Percentiles rank a stretch among this genome's conserved stretches.
phyloP scores from a whole-genome alignment of 2,329 filamentous ascomycete species.

The Colletotrichum filicis region DNA sequence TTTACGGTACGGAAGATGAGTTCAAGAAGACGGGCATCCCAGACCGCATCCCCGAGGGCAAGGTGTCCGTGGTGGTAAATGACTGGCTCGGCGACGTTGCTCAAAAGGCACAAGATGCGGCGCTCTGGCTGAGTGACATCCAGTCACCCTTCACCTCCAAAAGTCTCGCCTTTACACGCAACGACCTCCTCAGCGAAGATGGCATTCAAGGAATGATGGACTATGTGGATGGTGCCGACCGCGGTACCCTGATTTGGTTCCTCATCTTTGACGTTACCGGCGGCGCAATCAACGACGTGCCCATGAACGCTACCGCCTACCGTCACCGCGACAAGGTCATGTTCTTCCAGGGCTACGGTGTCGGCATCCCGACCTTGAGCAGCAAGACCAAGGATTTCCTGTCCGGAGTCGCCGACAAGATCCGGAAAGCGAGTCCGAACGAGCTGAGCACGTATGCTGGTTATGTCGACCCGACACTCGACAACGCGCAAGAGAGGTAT shows the following conservation, averaged over 20 bases:
- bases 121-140: conserved; percentile 57
- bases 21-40: conserved; percentile 63
- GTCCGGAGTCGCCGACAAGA: conserved; percentile 58
- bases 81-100: conserved; percentile 73
- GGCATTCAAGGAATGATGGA: conserved; percentile 61
- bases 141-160: conserved; percentile 67
- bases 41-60: conserved; percentile 54
- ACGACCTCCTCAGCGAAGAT: conserved; percentile 58
- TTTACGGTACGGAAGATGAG: conserved; percentile 68
- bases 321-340: conserved; percentile 72
- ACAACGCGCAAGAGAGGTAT: conserved; percentile 60
- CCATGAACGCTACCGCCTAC: conserved; percentile 68
- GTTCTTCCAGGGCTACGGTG: conserved; percentile 71
- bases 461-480: conserved; percentile 67
- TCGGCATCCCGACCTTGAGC: conserved; percentile 59
- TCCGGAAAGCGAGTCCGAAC: conserved; percentile 49
- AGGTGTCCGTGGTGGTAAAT: conserved; percentile 57
- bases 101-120: conserved; percentile 61
- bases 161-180: conserved; percentile 62
- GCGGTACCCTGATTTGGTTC: conserved; percentile 67
- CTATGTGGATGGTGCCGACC: conserved; percentile 60
- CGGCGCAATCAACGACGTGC: conserved; percentile 67
- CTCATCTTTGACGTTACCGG: conserved; percentile 72
- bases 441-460: conserved; percentile 68
- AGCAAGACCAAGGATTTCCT: conserved; percentile 62